Conservation (phyloP, 164 flowering plant genomes). For the Macadamia integrifolia region DNA sequence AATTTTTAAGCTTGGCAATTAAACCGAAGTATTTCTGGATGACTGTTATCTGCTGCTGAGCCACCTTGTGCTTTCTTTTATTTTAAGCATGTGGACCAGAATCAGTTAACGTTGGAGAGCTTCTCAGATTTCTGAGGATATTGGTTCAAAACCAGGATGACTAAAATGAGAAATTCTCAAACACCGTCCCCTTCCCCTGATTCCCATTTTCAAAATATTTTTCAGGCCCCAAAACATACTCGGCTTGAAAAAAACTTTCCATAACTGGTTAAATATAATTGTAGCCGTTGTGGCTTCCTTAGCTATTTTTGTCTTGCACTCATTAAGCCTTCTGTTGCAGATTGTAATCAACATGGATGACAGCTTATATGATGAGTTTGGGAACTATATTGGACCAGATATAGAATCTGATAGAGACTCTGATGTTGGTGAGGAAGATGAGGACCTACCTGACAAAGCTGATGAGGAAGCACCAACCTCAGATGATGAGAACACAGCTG, state of each 20-base stretch:
- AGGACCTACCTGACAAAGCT: constrained; percentile 44
- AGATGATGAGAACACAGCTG: constrained; percentile 40
- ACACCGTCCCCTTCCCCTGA: background rate
- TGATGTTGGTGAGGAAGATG: constrained; percentile 59
- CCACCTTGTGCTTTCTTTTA: no score
- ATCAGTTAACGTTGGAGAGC: no score
- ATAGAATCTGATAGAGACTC: constrained; percentile 90
- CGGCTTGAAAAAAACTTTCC: background rate
- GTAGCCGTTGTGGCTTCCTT: no score
- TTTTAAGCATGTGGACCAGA: no score
- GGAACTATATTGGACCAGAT: constrained; percentile 97
- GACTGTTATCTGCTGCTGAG: no score
- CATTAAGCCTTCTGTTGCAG: background rate
- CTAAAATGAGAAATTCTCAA: no score
- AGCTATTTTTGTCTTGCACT: no score
- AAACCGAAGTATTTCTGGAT: no score
- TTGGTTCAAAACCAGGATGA: no score
- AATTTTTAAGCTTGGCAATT: no score
- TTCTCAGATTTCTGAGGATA: no score
- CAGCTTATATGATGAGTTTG: constrained; percentile 92
- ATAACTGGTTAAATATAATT: background rate
- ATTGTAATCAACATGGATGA: constrained; percentile 59
- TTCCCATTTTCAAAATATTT: background rate
- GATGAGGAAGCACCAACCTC: constrained; percentile 34
- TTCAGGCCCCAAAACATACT: background rate